These are phyloP conservation scores for Hortaea sp. DNA, from an alignment of 2,329 filamentous ascomycete genomes.

Conservation along the genomic window DNA sequence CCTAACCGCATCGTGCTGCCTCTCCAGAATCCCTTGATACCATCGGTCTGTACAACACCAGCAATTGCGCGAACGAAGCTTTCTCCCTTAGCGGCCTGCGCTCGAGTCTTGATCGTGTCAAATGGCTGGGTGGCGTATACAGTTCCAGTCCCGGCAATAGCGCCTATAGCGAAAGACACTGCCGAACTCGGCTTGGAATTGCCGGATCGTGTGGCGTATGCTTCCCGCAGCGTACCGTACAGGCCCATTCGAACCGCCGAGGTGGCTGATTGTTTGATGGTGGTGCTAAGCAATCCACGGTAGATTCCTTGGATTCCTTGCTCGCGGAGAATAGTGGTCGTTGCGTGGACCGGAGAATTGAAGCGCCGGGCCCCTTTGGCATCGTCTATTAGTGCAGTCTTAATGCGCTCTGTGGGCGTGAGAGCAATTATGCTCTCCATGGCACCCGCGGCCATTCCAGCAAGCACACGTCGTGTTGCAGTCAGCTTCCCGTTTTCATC, in stretches of 20 bases:
- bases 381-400: slow-evolving; percentile 97
- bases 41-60: slow-evolving; percentile 72
- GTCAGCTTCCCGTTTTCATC: slow-evolving; percentile 81
- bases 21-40: slow-evolving; percentile 78
- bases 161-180: slow-evolving; percentile 85
- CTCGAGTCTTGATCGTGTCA: slow-evolving; percentile 90
- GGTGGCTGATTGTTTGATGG: slow-evolving; percentile 88
- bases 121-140: slow-evolving; percentile 65
- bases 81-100: slow-evolving; percentile 76
- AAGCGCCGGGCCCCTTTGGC: slow-evolving; percentile 87
- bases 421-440: slow-evolving; percentile 90
- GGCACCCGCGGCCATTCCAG: slow-evolving; percentile 87
- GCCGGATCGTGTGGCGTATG: slow-evolving; percentile 83
- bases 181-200: slow-evolving; percentile 86
- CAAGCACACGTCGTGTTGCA: slow-evolving; percentile 80
- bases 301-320: slow-evolving; percentile 87
- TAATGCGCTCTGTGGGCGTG: slow-evolving; percentile 95
- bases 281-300: slow-evolving; percentile 92
- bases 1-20: slow-evolving; percentile 93
- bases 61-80: slow-evolving; percentile 76
- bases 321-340: slow-evolving; percentile 76
- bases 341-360: slow-evolving; percentile 57
- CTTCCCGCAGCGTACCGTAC: slow-evolving; percentile 91
- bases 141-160: slow-evolving; percentile 79
- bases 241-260: slow-evolving; percentile 82